Evolutionary conservation across 208 protist species (phyloP), one percentile per base, ranked within the genome.

Genomic region (Crithidia thermophila): DNA sequence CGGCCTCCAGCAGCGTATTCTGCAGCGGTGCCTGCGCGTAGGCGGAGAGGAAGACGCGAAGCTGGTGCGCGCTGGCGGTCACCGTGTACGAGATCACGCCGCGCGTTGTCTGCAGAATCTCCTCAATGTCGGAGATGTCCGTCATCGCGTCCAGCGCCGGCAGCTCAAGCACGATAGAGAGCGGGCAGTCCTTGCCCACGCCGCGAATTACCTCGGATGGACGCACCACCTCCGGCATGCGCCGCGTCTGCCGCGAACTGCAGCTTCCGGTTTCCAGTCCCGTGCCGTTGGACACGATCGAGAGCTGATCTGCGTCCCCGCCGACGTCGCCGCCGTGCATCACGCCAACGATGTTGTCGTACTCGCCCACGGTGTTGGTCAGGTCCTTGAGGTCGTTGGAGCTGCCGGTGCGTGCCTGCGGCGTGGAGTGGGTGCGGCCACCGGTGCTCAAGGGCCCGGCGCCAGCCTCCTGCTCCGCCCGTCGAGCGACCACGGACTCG

Each of bases 61-160:
- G 62, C 49, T 90, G 87, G 36, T 82, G 69, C 18, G 63, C 76
- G 18, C 79, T 74, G 36, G 85, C 43, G 52, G 83, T 81, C 36
- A 96, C 75, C 31, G 88, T 93, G 75, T 91, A 96, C 21, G 87
- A 94, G 11, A 95, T 62, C 11, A 97, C 79, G 11, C 93, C 93
- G 11, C 80, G 78, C 11, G 88, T 90, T 4, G 70, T 84, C 65
- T 92, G 86, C 64, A 97, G 71, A 52, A 97, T 79, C 37, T 87
- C 78, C 49, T 95, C 90, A 6, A 97, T 66, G n/a, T 87, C 77
- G 11, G 81, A 66, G 13, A 67, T 75, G 47, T 83, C 85, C 7
- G 72, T 75, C 61, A 62, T 74, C 2, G 78, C 66, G 31, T 83
- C 72, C 50, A 97, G 63, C 25, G 86, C 82, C n/a, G 90, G 90